phyloP scores from a whole-genome alignment of 768 basidiomycete genomes.

The Boletus subparvulus region DNA sequence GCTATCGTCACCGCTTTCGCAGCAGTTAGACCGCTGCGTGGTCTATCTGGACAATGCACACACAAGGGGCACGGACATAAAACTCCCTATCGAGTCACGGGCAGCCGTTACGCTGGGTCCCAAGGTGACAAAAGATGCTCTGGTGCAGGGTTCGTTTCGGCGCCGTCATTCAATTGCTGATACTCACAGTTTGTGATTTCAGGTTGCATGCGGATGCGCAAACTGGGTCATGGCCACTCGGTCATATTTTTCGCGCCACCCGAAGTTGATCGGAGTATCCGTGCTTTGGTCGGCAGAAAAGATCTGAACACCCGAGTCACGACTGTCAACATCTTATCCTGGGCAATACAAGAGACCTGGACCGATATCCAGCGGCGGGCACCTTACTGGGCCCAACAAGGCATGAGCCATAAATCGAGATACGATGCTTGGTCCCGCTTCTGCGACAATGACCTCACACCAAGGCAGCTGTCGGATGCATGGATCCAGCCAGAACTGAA shows the following conservation, averaged over 20 bases:
- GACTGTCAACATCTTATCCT: constrained; percentile 38
- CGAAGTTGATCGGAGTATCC: constrained; percentile 39
- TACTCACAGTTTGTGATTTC: not conserved
- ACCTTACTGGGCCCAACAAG: constrained; percentile 21
- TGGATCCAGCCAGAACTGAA: constrained; percentile 42
- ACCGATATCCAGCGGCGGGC: not conserved
- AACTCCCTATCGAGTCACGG: constrained; percentile 28
- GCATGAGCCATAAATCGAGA: constrained; percentile 11
- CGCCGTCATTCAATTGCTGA: not conserved
- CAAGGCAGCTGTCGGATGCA: not conserved
- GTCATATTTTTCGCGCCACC: constrained; percentile 45
- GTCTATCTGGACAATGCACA: constrained; percentile 39
- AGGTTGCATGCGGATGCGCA: constrained; percentile 56
- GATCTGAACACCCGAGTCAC: not conserved
- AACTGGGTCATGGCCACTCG: constrained; percentile 45
- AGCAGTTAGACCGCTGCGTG: constrained; percentile 31
- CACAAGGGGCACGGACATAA: constrained; percentile 39
- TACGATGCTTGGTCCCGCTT: constrained; percentile 15
- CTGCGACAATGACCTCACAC: not conserved
- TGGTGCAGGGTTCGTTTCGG: constrained; percentile 33
- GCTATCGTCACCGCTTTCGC: constrained; percentile 26
- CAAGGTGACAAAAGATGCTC: constrained; percentile 35
- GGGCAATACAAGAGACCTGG: constrained; percentile 47
- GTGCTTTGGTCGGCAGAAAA: constrained; percentile 15
- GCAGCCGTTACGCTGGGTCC: constrained; percentile 38